Evolutionary conservation across 78 protist genomes (phyloP), one percentile per base, ranked within the genome.

Genomic region (Goniomonas avonlea): DNA sequence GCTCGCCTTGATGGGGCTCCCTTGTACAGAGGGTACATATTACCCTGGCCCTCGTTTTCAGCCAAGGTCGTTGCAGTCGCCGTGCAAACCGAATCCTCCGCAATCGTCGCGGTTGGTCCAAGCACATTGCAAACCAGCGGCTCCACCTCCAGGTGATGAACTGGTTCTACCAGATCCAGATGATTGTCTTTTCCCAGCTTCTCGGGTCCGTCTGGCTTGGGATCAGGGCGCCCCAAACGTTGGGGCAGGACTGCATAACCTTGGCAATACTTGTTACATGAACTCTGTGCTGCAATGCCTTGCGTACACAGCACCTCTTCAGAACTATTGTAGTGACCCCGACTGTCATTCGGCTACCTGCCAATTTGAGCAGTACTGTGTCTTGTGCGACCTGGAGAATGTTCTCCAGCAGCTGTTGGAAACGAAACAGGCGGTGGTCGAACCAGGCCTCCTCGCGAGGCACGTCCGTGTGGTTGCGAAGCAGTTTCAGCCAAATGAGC

Each of bases 231-330:
- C 21, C 5, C n/a, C n/a, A n/a, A 50, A 31, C 35, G 39, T 65
- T 2, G 82, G 82, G 13, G 29, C 59, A 9, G 82, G 82, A 1
- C 66, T 85, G 17, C 15, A 1, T 29, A 87, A 87, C 41, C 58
- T 92, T 27, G 96, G 98, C 45, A 94, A 94, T 85, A 94, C 96
- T 0, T 94, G 98, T 76, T 94, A 93, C 71, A 48, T 91, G 60
- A 94, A 93, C 76, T 35, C 95, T 0, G 92, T 89, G 9, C 78
- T 94, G 31, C 98, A 94, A 79, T 91, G 96, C 73, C 86, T 94
- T 13, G 76, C 83, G 38, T 80, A 91, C 82, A 84, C 93, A 1
- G 80, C 89, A 21, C 88, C 93, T 41, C 66, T 94, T 18, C 85
- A 39, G 20, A 32, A 31, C 43, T 59, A 48, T 58, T 43, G 17